phyloP scores from a whole-genome alignment of 78 protist species.

The Dictyostelium purpureum region DNA sequence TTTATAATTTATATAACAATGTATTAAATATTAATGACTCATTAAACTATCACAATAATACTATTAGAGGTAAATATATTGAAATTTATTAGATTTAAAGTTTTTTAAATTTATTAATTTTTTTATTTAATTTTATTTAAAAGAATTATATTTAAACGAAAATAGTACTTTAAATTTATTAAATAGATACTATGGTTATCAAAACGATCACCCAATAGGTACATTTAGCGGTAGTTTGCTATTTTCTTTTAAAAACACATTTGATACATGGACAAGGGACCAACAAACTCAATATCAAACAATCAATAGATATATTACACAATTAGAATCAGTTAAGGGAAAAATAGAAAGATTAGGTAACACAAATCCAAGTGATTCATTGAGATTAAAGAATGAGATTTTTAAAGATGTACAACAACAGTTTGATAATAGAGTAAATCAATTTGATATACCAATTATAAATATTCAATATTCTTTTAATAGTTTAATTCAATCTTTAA shows the following conservation, averaged over 20 bases:
- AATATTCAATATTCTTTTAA: slow-evolving; percentile 23
- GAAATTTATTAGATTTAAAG: background rate
- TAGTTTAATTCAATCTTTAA: slow-evolving; percentile 3
- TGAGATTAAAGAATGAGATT: background rate
- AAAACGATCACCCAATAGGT: background rate
- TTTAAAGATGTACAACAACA: background rate
- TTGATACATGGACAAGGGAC: background rate
- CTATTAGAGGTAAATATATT: background rate
- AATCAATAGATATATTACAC: background rate
- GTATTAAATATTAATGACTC: background rate
- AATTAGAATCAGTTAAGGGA: background rate
- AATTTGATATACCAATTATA: slow-evolving; percentile 9
- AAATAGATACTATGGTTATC: background rate
- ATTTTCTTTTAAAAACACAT: background rate
- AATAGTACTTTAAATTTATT: slow-evolving; percentile 6
- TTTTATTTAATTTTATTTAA: background rate
- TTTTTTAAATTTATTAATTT: background rate
- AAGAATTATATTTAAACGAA: slow-evolving; percentile 9
- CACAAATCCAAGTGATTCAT: background rate
- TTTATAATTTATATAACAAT: background rate
- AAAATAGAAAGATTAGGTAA: background rate
- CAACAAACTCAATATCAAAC: background rate
- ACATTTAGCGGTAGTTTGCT: background rate
- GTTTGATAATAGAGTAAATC: background rate
- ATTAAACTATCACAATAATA: background rate